phyloP scores from a whole-genome alignment of 805 yeast species.

The Suhomyces tanzawaensis region DNA sequence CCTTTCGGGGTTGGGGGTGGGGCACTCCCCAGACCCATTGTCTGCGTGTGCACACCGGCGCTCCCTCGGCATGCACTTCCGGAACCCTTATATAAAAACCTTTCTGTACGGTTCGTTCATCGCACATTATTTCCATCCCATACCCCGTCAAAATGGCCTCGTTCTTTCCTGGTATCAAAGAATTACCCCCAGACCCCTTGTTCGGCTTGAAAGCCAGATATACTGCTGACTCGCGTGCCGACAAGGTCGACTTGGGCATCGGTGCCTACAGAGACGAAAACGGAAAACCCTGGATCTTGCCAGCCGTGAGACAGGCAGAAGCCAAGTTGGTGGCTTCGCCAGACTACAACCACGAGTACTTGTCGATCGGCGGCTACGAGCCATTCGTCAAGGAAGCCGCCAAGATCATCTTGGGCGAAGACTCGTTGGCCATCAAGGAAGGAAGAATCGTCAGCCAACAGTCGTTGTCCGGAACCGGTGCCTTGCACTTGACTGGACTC shows the following conservation, averaged over 20 bases:
- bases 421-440: conserved; percentile 51
- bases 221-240: conserved; percentile 52
- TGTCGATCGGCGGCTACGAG: conserved; percentile 76
- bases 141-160: conserved; percentile 11
- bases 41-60: not conserved
- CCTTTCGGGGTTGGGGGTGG: no score
- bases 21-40: no score
- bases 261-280: conserved; percentile 73
- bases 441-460: conserved; percentile 61
- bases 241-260: conserved; percentile 82
- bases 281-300: conserved; percentile 72
- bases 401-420: conserved; percentile 64
- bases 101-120: no score
- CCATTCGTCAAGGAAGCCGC: conserved; percentile 70
- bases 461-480: conserved; percentile 86
- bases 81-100: not conserved
- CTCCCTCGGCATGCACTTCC: conserved; percentile 4
- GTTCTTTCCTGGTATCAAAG: conserved; percentile 50
- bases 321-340: conserved; percentile 55
- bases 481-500: conserved; percentile 82
- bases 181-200: conserved; percentile 82
- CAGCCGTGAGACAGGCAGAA: conserved; percentile 71
- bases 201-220: conserved; percentile 76
- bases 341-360: conserved; percentile 79
- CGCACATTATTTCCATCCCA: not conserved